phyloP scores from a whole-genome alignment of 2,329 filamentous ascomycete genomes.

The Cytospora mali region DNA sequence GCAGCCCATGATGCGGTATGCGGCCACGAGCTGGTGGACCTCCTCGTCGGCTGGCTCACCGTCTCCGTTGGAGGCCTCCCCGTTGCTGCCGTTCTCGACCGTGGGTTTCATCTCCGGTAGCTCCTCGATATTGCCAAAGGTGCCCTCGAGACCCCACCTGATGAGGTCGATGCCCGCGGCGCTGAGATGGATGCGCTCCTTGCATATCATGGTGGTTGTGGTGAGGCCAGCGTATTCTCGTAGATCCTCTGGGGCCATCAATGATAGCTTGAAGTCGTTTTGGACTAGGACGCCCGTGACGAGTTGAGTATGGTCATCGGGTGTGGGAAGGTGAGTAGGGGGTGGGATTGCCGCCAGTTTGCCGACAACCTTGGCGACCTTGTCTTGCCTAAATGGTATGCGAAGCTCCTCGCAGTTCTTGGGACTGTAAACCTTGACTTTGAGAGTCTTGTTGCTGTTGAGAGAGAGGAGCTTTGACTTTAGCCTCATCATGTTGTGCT shows the following conservation, averaged over 20 bases:
- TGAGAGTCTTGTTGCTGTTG: slow-evolving; percentile 77
- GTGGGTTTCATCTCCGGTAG: slow-evolving; percentile 53
- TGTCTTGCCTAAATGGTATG: slow-evolving; percentile 94
- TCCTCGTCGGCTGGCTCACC: slow-evolving; percentile 61
- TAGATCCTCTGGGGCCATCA: slow-evolving; percentile 96
- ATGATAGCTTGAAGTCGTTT: slow-evolving; percentile 94
- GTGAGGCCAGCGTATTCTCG: slow-evolving; percentile 96
- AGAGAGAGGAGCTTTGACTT: slow-evolving; percentile 94
- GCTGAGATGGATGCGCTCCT: slow-evolving; percentile 83
- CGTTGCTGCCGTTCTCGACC: slow-evolving; percentile 34
- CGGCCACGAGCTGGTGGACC: slow-evolving; percentile 54
- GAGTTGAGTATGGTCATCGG: slow-evolving; percentile 50
- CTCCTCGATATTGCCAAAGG: slow-evolving; percentile 84
- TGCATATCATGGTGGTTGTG: slow-evolving; percentile 91
- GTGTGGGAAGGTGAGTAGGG: slow-evolving; percentile 47
- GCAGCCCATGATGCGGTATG: slow-evolving; percentile 84
- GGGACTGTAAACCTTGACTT: slow-evolving; percentile 91
- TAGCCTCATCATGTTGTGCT: slow-evolving; percentile 96
- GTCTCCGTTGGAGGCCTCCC: slow-evolving; percentile 39
- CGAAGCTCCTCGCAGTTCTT: slow-evolving; percentile 93
- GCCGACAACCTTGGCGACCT: slow-evolving; percentile 93
- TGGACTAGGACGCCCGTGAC: slow-evolving; percentile 92
- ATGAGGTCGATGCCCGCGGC: slow-evolving; percentile 90
- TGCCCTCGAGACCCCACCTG: slow-evolving; percentile 90
- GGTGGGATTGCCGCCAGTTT: slow-evolving; percentile 83